phyloP scores from a whole-genome alignment of 2,329 filamentous ascomycete genomes.

The Fusarium longipes region DNA sequence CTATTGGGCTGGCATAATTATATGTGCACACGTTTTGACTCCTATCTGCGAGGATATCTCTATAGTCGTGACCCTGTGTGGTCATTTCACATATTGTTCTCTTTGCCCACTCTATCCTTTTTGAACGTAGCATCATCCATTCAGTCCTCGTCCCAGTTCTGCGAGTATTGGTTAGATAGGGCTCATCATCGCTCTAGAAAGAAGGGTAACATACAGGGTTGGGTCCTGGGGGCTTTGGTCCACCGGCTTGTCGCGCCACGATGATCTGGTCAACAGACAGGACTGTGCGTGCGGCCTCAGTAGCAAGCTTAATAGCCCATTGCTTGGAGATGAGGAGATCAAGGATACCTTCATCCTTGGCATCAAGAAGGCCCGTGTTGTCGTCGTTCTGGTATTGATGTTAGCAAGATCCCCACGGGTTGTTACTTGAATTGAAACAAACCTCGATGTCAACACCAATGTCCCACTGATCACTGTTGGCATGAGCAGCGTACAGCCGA shows the following conservation, averaged over 20 bases:
- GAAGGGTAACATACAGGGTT: slow-evolving; percentile 71
- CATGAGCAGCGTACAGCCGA: slow-evolving; percentile 91
- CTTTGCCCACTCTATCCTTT: slow-evolving; percentile 39
- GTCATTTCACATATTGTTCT: slow-evolving; percentile 27
- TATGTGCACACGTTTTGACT: slow-evolving; percentile 30
- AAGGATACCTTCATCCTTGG: slow-evolving; percentile 87
- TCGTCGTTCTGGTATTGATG: slow-evolving; percentile 71
- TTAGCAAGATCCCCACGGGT: slow-evolving; percentile 36
- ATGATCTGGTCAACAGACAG: slow-evolving; percentile 99
- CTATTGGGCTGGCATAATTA: slow-evolving; percentile 21
- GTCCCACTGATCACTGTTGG: slow-evolving; percentile 87
- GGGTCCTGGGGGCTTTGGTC: slow-evolving; percentile 94
- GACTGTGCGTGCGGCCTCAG: slow-evolving; percentile 92
- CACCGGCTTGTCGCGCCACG: slow-evolving; percentile 95
- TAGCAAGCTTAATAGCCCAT: slow-evolving; percentile 97
- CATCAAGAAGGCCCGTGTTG: slow-evolving; percentile 83
- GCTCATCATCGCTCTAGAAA: not conserved
- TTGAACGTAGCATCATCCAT: slow-evolving; percentile 46
- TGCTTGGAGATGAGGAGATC: slow-evolving; percentile 92
- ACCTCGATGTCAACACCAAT: slow-evolving; percentile 94
- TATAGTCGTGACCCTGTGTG: slow-evolving; percentile 38
- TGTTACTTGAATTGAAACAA: slow-evolving; percentile 38
- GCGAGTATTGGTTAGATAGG: slow-evolving; percentile 45
- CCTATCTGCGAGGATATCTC: slow-evolving; percentile 41
- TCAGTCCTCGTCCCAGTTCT: slow-evolving; percentile 75